A percentile compares a stretch with the other conserved stretches of the same genome.
Evolutionary conservation across 2,329 filamentous ascomycete genomes (phyloP).

Genomic region (Aspergillus tanneri): DNA sequence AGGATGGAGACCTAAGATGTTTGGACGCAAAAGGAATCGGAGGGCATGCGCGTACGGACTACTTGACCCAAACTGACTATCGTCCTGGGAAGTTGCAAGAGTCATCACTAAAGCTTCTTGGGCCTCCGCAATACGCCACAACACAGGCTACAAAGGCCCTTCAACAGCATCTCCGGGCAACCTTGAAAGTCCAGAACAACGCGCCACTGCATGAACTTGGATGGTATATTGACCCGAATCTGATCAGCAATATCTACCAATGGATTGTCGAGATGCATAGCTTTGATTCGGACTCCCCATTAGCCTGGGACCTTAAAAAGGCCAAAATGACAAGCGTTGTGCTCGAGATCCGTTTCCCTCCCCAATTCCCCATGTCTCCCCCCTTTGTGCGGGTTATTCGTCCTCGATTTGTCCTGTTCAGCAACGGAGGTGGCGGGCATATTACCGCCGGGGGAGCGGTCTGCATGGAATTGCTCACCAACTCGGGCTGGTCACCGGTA

Average conservation of each 20-base stretch:
- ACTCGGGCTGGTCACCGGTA: constrained; percentile 74
- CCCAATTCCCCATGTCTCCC: constrained; percentile 72
- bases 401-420: constrained; percentile 73
- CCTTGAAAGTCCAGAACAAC: constrained; percentile 63
- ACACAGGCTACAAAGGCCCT: constrained; percentile 60
- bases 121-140: constrained; percentile 65
- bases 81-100: constrained; percentile 65
- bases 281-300: constrained; percentile 66
- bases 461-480: constrained; percentile 81
- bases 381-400: constrained; percentile 82
- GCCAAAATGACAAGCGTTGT: constrained; percentile 66
- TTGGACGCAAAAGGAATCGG: constrained; percentile 9
- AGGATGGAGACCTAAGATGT: constrained; percentile 11
- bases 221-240: constrained; percentile 73
- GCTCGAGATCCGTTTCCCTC: constrained; percentile 77
- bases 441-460: constrained; percentile 82
- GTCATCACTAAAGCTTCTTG: constrained; percentile 62
- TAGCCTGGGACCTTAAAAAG: constrained; percentile 71
- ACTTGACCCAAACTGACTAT: constrained; percentile 57
- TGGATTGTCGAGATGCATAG: constrained; percentile 90
- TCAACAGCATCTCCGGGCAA: constrained; percentile 61
- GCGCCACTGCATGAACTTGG: constrained; percentile 67
- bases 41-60: background rate
- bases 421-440: constrained; percentile 75
- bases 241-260: constrained; percentile 75